Percentiles rank a stretch among this genome's conserved stretches.
Conservation (phyloP, 1,139 yeast species). For the Suhomyces choctaworum region DNA sequence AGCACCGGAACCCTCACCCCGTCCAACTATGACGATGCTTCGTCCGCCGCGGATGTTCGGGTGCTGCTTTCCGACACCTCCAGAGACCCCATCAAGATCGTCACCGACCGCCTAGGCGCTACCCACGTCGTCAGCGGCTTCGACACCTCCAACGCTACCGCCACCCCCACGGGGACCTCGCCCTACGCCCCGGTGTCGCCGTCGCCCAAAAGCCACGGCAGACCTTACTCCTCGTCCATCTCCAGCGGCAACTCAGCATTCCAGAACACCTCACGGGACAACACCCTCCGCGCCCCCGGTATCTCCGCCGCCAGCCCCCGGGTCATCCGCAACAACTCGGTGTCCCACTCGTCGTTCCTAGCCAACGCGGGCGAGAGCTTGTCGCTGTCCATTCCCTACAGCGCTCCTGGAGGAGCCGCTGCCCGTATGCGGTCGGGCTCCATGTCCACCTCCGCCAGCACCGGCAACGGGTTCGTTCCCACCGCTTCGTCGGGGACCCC, state of each 20-base stretch:
- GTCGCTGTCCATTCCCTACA: constrained; percentile 67
- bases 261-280: constrained; percentile 16
- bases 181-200: constrained; percentile 22
- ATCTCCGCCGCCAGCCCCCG: constrained; percentile 38
- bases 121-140: constrained; percentile 17
- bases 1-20: constrained; percentile 20
- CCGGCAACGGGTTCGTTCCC: background rate
- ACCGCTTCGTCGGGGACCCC: constrained; percentile 9
- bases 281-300: constrained; percentile 30
- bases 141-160: constrained; percentile 12
- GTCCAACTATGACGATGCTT: constrained; percentile 3
- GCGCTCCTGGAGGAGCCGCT: constrained; percentile 63
- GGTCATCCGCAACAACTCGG: constrained; percentile 44
- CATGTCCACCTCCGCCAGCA: constrained; percentile 5
- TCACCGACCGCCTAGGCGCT: constrained; percentile 10
- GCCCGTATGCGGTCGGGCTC: constrained; percentile 15
- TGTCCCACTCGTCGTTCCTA: constrained; percentile 43
- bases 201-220: constrained; percentile 20
- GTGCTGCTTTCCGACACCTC: background rate
- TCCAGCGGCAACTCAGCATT: constrained; percentile 14
- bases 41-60: background rate
- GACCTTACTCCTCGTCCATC: constrained; percentile 20
- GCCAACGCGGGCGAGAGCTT: constrained; percentile 47
- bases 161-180: constrained; percentile 8
- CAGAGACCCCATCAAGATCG: constrained; percentile 6